Base-by-base conservation (phyloP, 805 yeast species). In the Maudiozyma saulgeensis region DNA sequence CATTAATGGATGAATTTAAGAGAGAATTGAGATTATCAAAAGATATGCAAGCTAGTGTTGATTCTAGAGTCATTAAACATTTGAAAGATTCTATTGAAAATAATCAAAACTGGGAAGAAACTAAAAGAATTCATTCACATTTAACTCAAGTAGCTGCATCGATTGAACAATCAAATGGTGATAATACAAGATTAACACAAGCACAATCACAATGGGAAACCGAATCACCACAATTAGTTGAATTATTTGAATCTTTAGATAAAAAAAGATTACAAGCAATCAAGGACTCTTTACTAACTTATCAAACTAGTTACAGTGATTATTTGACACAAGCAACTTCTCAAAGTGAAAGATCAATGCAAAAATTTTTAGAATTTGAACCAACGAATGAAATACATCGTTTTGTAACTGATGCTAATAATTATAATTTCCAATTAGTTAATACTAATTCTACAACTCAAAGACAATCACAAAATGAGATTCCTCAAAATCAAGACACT, bases 161-260 rank as follows among this genome's bases (percentile, higher is more conserved):
- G 18, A 66, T 68, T 50, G 78, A 72, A 68, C 16, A 69, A 70
- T 70, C 55, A 54, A 50, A 52, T 44, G 63, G 63, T 70, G 72
- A 69, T 54, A 70, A 63, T 54, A 68, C 59, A 67, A 76, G 69
- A 54, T 66, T 70, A 44, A 64, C 60, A 15, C 63, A 67, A 44
- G 75, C 79, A 32, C 80, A 76, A 47, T 71, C 71, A 35, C 76
- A 78, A 57, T 88, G 96, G 96, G 82, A 81, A 53, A 70, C 78
- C 48, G 81, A 82, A 62, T 91, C 93, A 2, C 91, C 95, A 2
- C 79, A 76, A 49, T 79, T 84, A 41, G 84, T 86, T 61, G 82
- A 82, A 56, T 79, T 79, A 54, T 83, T 88, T 62, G 93, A 87
- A 61, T 74, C 73, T 53, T 80, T 83, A 56, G 95, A 88, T 63